These are phyloP conservation scores for Schwanniomyces sp. DNA, from an alignment of 805 yeast species.

Conservation along the genomic window DNA sequence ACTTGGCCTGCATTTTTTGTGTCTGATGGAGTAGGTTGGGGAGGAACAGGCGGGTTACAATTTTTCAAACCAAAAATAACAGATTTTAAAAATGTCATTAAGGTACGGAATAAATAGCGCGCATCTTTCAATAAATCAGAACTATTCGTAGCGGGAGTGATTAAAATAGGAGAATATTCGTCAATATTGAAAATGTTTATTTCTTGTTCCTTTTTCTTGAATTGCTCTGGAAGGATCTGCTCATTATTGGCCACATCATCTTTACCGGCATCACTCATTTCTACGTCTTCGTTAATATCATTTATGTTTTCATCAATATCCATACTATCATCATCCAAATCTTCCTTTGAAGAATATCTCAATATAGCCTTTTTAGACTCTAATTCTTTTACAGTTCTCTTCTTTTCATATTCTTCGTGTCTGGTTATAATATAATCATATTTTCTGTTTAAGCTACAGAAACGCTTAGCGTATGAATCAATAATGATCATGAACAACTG, in stretches of 20 bases:
- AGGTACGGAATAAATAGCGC: constrained; percentile 78
- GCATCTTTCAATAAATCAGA: constrained; percentile 84
- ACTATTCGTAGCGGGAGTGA: constrained; percentile 47
- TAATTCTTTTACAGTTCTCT: constrained; percentile 36
- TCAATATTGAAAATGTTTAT: constrained; percentile 36
- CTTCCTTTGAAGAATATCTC: constrained; percentile 31
- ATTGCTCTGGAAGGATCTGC: constrained; percentile 11
- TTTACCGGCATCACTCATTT: constrained; percentile 17
- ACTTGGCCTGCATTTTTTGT: constrained; percentile 46
- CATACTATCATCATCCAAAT: background rate
- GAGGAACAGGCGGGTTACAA: constrained; percentile 75
- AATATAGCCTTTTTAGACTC: constrained; percentile 43
- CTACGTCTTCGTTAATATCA: constrained; percentile 21
- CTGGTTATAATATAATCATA: constrained; percentile 63
- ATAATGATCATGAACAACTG: constrained; percentile 84
- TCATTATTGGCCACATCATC: constrained; percentile 11
- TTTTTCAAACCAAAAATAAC: constrained; percentile 85
- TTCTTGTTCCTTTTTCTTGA: constrained; percentile 1
- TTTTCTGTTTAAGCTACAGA: constrained; percentile 71
- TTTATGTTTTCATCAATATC: constrained; percentile 13
- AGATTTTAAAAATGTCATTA: constrained; percentile 87
- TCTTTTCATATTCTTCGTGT: constrained; percentile 53
- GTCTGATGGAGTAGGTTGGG: constrained; percentile 40
- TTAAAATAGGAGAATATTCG: constrained; percentile 55
- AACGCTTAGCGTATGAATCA: constrained; percentile 83